phyloP scores from a whole-genome alignment of 805 yeast species.

The Maudiozyma serrabonitensis region DNA sequence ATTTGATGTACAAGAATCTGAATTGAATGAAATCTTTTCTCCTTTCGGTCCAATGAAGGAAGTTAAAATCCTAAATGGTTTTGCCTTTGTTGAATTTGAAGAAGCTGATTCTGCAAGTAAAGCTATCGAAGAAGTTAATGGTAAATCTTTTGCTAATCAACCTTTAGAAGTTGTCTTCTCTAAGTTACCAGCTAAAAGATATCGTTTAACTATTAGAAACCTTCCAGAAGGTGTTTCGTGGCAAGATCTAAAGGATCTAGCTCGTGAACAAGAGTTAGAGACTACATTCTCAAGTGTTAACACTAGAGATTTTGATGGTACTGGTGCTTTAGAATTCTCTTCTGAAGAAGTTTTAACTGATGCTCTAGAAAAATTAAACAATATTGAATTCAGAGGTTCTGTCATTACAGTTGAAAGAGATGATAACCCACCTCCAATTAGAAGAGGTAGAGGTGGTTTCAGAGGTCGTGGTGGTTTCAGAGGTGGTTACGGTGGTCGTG shows the following conservation, averaged over 20 bases:
- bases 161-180: constrained; percentile 37
- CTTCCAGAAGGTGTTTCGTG: constrained; percentile 72
- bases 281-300: constrained; percentile 50
- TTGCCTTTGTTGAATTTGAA: constrained; percentile 82
- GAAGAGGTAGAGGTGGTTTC: constrained; percentile 40
- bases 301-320: constrained; percentile 37
- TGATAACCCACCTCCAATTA: constrained; percentile 41
- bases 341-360: constrained; percentile 65
- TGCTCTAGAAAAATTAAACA: constrained; percentile 68
- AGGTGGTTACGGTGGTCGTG: constrained; percentile 18
- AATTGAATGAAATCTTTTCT: constrained; percentile 58
- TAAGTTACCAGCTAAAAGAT: constrained; percentile 52
- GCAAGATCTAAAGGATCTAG: constrained; percentile 87
- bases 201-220: constrained; percentile 58
- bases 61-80: constrained; percentile 67
- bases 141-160: constrained; percentile 52
- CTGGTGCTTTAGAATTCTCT: constrained; percentile 39
- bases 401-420: constrained; percentile 72
- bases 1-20: constrained; percentile 44
- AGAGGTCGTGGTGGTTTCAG: constrained; percentile 35
- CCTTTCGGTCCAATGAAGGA: constrained; percentile 59
- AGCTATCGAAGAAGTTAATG: constrained; percentile 72
- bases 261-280: constrained; percentile 60
- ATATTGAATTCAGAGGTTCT: constrained; percentile 60
- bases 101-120: constrained; percentile 57